Conservation (phyloP, 768 basidiomycete species). For the Russula sp. region DNA sequence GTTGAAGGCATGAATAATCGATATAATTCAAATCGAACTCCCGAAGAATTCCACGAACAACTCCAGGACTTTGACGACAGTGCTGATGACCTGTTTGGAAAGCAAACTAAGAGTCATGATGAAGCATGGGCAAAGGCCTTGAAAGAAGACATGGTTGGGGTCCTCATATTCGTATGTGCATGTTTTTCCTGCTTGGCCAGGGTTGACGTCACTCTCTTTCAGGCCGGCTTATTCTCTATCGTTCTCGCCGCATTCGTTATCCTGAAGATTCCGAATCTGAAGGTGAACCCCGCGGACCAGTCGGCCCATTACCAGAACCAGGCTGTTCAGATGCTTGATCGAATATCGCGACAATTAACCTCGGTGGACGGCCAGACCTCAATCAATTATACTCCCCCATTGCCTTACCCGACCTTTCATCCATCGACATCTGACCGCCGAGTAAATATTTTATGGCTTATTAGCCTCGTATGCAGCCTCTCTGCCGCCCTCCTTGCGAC, state of each 20-base stretch:
- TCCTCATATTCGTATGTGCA: neutral
- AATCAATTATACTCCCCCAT: neutral
- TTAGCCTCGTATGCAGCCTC: slow-evolving; percentile 40
- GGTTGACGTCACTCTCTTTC: neutral
- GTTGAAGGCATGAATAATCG: too few species aligned
- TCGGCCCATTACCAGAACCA: slow-evolving; percentile 13
- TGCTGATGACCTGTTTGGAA: neutral
- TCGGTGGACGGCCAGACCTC: neutral
- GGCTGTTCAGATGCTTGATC: neutral
- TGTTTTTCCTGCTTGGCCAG: too few species aligned
- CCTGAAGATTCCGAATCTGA: slow-evolving; percentile 1
- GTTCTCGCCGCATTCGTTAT: slow-evolving; percentile 18
- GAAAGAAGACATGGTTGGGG: slow-evolving; percentile 2
- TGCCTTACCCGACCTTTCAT: slow-evolving; percentile 14
- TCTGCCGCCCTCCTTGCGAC: slow-evolving; percentile 45
- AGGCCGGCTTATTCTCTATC: slow-evolving; percentile 25
- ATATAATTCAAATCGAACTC: too few species aligned
- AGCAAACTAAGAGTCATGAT: neutral
- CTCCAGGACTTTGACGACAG: slow-evolving; percentile 7
- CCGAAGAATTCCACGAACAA: neutral
- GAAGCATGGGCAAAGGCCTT: neutral
- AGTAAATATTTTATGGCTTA: slow-evolving; percentile 46
- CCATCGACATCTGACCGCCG: slow-evolving; percentile 38
- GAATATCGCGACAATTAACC: slow-evolving; percentile 11
- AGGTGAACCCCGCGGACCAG: slow-evolving; percentile 2